Percentiles rank a stretch among this genome's conserved stretches.
phyloP scores from a whole-genome alignment of 2,329 filamentous ascomycete genomes.

The Aspergillus sp. region DNA sequence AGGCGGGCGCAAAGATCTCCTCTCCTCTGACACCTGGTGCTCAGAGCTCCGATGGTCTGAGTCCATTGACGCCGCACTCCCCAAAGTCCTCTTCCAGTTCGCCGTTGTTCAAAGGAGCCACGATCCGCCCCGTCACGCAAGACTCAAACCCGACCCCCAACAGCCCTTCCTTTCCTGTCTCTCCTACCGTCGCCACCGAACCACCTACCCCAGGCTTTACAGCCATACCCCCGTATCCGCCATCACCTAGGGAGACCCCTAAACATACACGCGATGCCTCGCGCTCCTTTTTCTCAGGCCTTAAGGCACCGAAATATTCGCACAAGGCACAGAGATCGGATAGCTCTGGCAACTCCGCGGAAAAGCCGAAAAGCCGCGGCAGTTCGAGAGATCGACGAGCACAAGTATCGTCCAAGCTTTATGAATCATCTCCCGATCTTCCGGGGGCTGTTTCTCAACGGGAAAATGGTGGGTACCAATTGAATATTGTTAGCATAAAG shows the following conservation, averaged over 20 bases:
- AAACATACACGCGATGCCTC: conserved; percentile 47
- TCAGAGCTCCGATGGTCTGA: conserved; percentile 35
- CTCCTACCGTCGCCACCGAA: conserved; percentile 26
- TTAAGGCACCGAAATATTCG: conserved; percentile 48
- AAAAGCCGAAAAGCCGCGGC: conserved; percentile 42
- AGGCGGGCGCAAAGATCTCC: conserved; percentile 29
- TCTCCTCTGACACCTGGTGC: conserved; percentile 36
- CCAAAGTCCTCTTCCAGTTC: conserved; percentile 40
- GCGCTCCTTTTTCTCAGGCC: conserved; percentile 47
- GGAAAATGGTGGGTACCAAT: conserved; percentile 26
- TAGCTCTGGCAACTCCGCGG: conserved; percentile 35
- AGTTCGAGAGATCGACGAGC: conserved; percentile 45
- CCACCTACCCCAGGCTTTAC: conserved; percentile 44
- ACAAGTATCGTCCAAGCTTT: conserved; percentile 34
- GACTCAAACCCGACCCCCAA: conserved; percentile 31
- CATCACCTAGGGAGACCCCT: conserved; percentile 40
- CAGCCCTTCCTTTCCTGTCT: conserved; percentile 29
- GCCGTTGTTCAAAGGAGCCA: conserved; percentile 37
- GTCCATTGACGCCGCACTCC: conserved; percentile 38
- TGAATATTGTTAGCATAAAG: neutral
- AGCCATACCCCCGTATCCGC: conserved; percentile 46
- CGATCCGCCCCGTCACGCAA: conserved; percentile 43
- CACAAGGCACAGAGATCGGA: conserved; percentile 44
- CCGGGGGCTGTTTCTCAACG: conserved; percentile 31
- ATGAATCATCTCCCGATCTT: conserved; percentile 45